phyloP scores from a whole-genome alignment of 306 rosid genomes.

The Coriaria nepalensis region DNA sequence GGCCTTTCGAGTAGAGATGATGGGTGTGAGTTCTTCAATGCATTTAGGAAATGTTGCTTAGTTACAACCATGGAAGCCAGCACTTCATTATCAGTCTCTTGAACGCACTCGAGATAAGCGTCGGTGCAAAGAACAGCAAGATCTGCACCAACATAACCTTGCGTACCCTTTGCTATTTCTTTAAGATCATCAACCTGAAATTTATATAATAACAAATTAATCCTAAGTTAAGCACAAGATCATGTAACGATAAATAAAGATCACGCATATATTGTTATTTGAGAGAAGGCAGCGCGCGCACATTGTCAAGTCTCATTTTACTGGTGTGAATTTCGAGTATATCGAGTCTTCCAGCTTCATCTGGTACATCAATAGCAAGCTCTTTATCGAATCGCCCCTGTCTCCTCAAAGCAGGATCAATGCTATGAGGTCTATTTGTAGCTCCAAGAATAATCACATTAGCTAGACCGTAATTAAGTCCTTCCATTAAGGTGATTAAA shows the following conservation, averaged over 20 bases:
- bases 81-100: constrained; percentile 14
- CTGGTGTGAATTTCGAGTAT: no score
- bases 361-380: constrained; percentile 94
- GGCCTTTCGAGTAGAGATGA: constrained; percentile 62
- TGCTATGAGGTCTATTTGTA: constrained; percentile 87
- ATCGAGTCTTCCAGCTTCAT: constrained; percentile 2
- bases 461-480: constrained; percentile 81
- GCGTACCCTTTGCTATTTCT: constrained; percentile 9
- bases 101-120: constrained; percentile 15
- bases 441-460: constrained; percentile 94
- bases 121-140: constrained; percentile 17
- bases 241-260: no score
- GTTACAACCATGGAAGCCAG: constrained; percentile 17
- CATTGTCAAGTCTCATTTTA: no score
- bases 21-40: constrained; percentile 24
- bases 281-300: no score
- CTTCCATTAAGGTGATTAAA: constrained; percentile 73
- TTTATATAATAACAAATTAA: no score
- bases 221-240: no score
- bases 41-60: constrained; percentile 9
- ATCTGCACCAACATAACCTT: constrained; percentile 19
- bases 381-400: constrained; percentile 95
- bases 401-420: constrained; percentile 91
- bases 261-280: no score
- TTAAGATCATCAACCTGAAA: constrained; percentile 8